Evolutionary conservation across 148 eudicot genomes (phyloP).

Genomic region (Euryodendron excelsum): DNA sequence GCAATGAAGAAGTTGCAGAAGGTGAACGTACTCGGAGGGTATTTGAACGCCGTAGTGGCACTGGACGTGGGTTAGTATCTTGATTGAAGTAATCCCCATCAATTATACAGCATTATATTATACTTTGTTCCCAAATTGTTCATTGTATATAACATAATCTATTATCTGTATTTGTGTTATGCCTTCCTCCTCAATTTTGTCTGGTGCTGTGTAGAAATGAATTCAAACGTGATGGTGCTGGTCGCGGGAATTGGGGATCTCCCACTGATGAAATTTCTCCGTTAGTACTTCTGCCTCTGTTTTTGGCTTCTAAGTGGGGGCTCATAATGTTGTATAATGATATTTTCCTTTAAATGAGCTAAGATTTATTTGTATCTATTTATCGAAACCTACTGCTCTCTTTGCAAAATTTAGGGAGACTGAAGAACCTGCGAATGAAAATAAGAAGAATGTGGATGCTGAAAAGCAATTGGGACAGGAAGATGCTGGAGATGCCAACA

Average conservation of each 20-base stretch:
- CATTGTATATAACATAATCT: not conserved
- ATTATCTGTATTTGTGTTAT: not conserved
- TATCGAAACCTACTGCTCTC: not conserved
- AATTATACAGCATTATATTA: not conserved
- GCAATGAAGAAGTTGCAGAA: conserved; percentile 59
- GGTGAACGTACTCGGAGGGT: conserved; percentile 68
- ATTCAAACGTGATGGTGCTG: conserved; percentile 76
- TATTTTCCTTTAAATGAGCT: not conserved
- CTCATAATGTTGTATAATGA: not conserved
- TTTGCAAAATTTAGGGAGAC: conserved; percentile 36
- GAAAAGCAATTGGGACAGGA: conserved; percentile 58
- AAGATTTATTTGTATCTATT: not conserved
- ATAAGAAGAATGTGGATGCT: conserved; percentile 45
- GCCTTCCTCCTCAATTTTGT: not conserved
- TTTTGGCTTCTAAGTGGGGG: not conserved
- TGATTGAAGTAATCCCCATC: not conserved
- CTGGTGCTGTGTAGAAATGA: conserved; percentile 43
- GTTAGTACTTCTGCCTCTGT: conserved; percentile 37
- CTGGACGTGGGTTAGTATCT: conserved; percentile 69
- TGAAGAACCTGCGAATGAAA: conserved; percentile 52
- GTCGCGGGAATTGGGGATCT: conserved; percentile 90
- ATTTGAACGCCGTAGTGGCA: conserved; percentile 85
- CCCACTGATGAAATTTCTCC: conserved; percentile 63
- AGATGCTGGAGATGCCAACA: conserved; percentile 50
- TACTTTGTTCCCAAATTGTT: not conserved